phyloP scores from a whole-genome alignment of 2,329 filamentous ascomycete species.

The Fusarium floridanum region DNA sequence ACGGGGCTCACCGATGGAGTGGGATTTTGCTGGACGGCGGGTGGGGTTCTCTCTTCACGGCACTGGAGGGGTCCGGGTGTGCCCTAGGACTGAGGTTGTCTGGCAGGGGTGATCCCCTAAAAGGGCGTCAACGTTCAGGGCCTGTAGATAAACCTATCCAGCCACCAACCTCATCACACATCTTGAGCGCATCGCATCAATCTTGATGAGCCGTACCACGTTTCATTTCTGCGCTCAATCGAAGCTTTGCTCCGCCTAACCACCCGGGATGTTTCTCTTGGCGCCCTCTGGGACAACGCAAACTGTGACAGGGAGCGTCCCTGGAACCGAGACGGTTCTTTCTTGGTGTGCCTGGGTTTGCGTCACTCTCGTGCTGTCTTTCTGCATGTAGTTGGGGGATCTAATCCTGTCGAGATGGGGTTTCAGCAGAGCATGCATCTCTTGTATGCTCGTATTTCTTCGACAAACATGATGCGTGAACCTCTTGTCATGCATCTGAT shows the following conservation, averaged over 20 bases:
- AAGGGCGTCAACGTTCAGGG: conserved; percentile 23
- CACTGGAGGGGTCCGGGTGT: conserved; percentile 24
- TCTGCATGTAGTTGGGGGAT: background rate
- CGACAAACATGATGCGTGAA: conserved; percentile 4
- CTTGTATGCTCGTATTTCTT: background rate
- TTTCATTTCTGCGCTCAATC: conserved; percentile 1
- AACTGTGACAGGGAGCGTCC: conserved; percentile 1
- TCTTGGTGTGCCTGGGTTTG: background rate
- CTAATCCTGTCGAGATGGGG: background rate
- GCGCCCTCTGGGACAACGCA: conserved; percentile 1
- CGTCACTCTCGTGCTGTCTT: conserved; percentile 1
- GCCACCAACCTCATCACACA: conserved; percentile 30
- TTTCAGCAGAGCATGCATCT: background rate
- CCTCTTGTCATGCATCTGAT: background rate
- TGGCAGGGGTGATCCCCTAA: conserved; percentile 19
- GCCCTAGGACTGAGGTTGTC: background rate
- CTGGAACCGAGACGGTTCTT: background rate
- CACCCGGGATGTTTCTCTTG: conserved; percentile 9
- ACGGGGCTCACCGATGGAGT: conserved; percentile 22
- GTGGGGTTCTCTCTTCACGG: conserved; percentile 2
- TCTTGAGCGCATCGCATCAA: background rate
- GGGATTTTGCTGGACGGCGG: no score
- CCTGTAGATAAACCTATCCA: conserved; percentile 10
- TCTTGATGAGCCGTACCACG: conserved; percentile 10
- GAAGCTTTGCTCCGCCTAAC: background rate